Percentiles rank a stretch among this genome's conserved stretches.
Conservation (phyloP, 176 grass and related monocot genomes). For the Metroxylon sagu region DNA sequence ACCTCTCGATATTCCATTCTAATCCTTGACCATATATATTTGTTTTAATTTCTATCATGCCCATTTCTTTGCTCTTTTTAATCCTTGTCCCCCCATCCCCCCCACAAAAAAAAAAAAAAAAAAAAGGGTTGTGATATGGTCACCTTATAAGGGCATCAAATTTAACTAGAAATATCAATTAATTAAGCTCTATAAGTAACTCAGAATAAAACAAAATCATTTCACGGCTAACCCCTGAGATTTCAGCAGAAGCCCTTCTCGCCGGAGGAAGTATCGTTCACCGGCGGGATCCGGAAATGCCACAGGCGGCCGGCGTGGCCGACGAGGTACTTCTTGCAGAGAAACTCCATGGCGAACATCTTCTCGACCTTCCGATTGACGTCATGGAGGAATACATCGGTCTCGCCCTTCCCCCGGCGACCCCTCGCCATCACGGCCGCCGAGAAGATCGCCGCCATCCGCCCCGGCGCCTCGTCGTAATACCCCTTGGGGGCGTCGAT, state of each 20-base stretch:
- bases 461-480: conserved; percentile 44
- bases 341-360: conserved; percentile 55
- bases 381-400: conserved; percentile 77
- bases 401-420: conserved; percentile 38
- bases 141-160: no score
- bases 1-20: no score
- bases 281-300: conserved; percentile 51
- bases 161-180: no score
- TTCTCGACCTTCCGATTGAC: conserved; percentile 60
- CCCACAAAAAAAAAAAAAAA: no score
- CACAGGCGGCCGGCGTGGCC: conserved; percentile 35
- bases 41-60: no score
- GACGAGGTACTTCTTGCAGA: conserved; percentile 39
- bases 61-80: no score
- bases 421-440: conserved; percentile 38
- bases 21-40: no score
- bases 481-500: conserved; percentile 72
- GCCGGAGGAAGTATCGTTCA: background rate
- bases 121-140: no score
- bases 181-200: no score
- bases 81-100: no score
- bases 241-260: conserved; percentile 3
- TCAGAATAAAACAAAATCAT: no score
- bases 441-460: conserved; percentile 82
- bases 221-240: background rate